Evolutionary conservation across 2,329 filamentous ascomycete genomes (phyloP).

Genomic region (Pseudogymnoascus sp.): DNA sequence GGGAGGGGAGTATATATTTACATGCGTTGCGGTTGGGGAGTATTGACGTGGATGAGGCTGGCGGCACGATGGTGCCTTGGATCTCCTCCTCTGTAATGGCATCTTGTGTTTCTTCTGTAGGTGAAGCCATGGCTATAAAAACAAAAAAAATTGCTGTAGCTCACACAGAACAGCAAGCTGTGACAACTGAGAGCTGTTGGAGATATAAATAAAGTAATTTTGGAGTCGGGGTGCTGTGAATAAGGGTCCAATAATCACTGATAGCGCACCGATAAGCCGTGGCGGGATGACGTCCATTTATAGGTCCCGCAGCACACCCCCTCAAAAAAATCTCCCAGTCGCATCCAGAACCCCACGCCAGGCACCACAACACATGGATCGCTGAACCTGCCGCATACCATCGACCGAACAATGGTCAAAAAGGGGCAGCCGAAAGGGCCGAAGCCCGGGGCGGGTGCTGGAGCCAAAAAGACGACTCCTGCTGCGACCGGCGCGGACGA

Average conservation of each 20-base stretch:
- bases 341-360: not conserved
- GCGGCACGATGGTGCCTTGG: conserved; percentile 26
- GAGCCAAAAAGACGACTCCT: conserved; percentile 22
- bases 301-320: not conserved
- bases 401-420: conserved; percentile 28
- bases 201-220: not conserved
- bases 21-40: conserved; percentile 35
- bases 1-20: conserved; percentile 21
- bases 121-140: not conserved
- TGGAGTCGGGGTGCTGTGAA: not conserved
- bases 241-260: conserved; percentile 2
- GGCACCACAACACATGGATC: conserved; percentile 8
- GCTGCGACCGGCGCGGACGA: conserved; percentile 32
- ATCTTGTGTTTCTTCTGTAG: conserved; percentile 25
- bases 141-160: not conserved
- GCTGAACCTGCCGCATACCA: conserved; percentile 1
- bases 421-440: conserved; percentile 27
- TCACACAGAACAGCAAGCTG: not conserved
- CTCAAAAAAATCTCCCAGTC: not conserved
- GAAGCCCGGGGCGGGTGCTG: conserved; percentile 24
- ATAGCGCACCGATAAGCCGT: conserved; percentile 5
- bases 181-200: not conserved
- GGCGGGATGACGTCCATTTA: not conserved
- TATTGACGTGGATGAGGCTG: conserved; percentile 16
- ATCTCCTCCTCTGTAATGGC: conserved; percentile 37